Evolutionary conservation across 2,329 filamentous ascomycete genomes (phyloP).

Genomic region (Neonectria punicea): DNA sequence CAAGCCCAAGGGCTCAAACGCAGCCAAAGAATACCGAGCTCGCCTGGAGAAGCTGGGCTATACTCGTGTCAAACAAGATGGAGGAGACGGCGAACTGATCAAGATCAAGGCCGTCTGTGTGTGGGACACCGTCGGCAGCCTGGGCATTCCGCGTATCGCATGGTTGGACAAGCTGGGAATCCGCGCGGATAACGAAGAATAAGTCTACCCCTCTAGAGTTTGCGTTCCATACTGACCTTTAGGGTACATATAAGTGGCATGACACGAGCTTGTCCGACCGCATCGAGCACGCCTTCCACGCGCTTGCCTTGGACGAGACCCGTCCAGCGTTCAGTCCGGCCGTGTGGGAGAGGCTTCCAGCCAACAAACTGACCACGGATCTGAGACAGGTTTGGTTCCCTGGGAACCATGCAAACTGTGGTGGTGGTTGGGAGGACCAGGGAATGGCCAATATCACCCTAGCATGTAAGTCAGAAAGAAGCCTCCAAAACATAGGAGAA

Average conservation of each 20-base stretch:
- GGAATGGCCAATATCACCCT: slow-evolving; percentile 54
- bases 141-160: slow-evolving; percentile 57
- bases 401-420: slow-evolving; percentile 76
- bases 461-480: slow-evolving; percentile 49
- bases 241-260: slow-evolving; percentile 60
- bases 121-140: slow-evolving; percentile 57
- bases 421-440: slow-evolving; percentile 71
- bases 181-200: slow-evolving; percentile 57
- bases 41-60: slow-evolving; percentile 56
- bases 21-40: slow-evolving; percentile 55
- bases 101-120: slow-evolving; percentile 59
- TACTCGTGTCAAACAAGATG: slow-evolving; percentile 55
- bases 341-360: slow-evolving; percentile 60
- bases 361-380: slow-evolving; percentile 53
- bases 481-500: background rate
- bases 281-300: slow-evolving; percentile 69
- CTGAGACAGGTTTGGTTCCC: slow-evolving; percentile 73
- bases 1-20: slow-evolving; percentile 59
- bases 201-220: slow-evolving; percentile 45
- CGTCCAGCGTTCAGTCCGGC: slow-evolving; percentile 65
- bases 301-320: slow-evolving; percentile 67
- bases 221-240: slow-evolving; percentile 43
- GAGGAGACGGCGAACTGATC: slow-evolving; percentile 55
- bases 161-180: slow-evolving; percentile 61
- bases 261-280: slow-evolving; percentile 63